Evolutionary conservation across 2,329 filamentous ascomycete genomes (phyloP).

Genomic region (Pseudonectria buxi): DNA sequence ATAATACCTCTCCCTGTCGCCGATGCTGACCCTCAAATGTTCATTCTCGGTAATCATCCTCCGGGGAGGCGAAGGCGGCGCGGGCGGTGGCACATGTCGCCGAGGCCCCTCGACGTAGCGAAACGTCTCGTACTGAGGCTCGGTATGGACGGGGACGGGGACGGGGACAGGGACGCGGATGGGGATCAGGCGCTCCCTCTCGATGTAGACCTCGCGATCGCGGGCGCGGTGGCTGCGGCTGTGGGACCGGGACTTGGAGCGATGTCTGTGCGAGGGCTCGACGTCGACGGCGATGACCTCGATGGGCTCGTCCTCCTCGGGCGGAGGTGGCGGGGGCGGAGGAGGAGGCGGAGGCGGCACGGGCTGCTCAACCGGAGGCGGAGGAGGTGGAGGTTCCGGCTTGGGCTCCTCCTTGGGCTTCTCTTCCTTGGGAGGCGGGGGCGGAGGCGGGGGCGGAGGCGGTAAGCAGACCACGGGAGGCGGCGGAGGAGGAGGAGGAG

Average conservation of each 20-base stretch:
- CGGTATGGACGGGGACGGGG: slow-evolving; percentile 29
- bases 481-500: slow-evolving; percentile 24
- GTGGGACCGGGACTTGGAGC: slow-evolving; percentile 23
- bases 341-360: slow-evolving; percentile 14
- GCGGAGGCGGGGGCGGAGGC: slow-evolving; percentile 16
- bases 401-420: slow-evolving; percentile 3
- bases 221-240: slow-evolving; percentile 25
- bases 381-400: slow-evolving; percentile 17
- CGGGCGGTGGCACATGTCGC: slow-evolving; percentile 22
- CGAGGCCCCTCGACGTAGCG: slow-evolving; percentile 47
- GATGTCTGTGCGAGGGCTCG: slow-evolving; percentile 22
- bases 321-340: slow-evolving; percentile 16
- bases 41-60: slow-evolving; percentile 27
- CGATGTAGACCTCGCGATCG: slow-evolving; percentile 44
- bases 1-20: slow-evolving; percentile 30
- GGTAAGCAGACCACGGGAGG: slow-evolving; percentile 16
- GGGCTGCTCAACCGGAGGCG: slow-evolving; percentile 15
- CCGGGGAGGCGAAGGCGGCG: slow-evolving; percentile 24
- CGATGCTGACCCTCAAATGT: slow-evolving; percentile 24
- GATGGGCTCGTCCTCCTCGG: slow-evolving; percentile 24
- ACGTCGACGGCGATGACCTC: slow-evolving; percentile 35
- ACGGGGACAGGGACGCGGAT: slow-evolving; percentile 35
- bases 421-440: slow-evolving; percentile 9
- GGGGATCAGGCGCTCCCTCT: slow-evolving; percentile 44
- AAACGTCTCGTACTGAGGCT: slow-evolving; percentile 40